A percentile compares a stretch with the other conserved stretches of the same genome.
phyloP scores from a whole-genome alignment of 2,329 filamentous ascomycete species.

The Leptosphaerulina australis region DNA sequence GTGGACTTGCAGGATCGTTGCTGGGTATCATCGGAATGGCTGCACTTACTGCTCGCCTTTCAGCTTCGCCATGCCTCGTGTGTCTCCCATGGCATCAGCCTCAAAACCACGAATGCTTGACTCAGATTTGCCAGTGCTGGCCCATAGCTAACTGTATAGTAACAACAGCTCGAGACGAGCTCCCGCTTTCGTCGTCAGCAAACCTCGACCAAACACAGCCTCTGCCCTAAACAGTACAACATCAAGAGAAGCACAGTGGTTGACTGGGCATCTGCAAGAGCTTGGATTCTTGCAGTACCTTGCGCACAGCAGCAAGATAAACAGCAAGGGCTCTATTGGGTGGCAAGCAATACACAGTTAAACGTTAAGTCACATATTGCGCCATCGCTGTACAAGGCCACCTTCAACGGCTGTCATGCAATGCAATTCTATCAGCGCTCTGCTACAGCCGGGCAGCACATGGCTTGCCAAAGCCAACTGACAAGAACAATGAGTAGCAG shows the following conservation, averaged over 20 bases:
- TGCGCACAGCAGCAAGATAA: conserved; percentile 20
- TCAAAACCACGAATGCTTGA: conserved; percentile 33
- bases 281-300: conserved; percentile 30
- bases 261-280: conserved; percentile 16
- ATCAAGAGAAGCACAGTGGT: conserved; percentile 32
- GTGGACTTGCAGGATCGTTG: background rate
- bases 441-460: conserved; percentile 33
- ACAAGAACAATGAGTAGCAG: conserved; percentile 19
- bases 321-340: conserved; percentile 29
- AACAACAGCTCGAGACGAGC: conserved; percentile 28
- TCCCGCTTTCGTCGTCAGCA: conserved; percentile 27
- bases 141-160: conserved; percentile 38
- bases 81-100: conserved; percentile 18
- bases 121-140: conserved; percentile 40
- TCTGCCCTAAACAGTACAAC: conserved; percentile 27
- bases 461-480: conserved; percentile 1
- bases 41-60: conserved; percentile 13
- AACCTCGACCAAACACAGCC: conserved; percentile 13
- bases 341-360: conserved; percentile 17
- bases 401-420: conserved; percentile 23
- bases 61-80: conserved; percentile 13
- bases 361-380: conserved; percentile 24
- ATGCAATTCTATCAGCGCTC: conserved; percentile 28
- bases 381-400: conserved; percentile 31
- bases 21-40: conserved; percentile 21